phyloP scores from a whole-genome alignment of 768 basidiomycete genomes.

The Boletus vinaceobasis region DNA sequence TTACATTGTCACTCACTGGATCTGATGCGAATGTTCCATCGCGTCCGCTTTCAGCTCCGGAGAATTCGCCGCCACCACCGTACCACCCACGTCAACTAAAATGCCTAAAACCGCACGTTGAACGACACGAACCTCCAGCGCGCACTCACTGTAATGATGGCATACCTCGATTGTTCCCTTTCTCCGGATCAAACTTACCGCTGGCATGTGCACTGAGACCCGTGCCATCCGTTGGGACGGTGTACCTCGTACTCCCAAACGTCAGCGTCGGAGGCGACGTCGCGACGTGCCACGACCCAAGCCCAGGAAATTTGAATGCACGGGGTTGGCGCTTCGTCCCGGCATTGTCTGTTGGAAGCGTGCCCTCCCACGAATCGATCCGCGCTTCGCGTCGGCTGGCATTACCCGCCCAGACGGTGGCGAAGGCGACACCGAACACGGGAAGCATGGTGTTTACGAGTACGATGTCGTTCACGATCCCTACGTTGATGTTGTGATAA shows the following conservation, averaged over 20 bases:
- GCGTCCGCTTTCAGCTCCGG: neutral
- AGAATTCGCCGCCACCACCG: neutral
- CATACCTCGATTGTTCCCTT: slow-evolving; percentile 2
- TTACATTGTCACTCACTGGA: neutral
- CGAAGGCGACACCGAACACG: slow-evolving; percentile 33
- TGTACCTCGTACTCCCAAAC: neutral
- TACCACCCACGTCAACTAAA: neutral
- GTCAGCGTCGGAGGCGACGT: slow-evolving; percentile 1
- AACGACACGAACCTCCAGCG: neutral
- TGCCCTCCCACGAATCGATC: neutral
- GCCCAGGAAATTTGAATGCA: slow-evolving; percentile 8
- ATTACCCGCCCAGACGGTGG: slow-evolving; percentile 30
- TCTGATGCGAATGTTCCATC: neutral
- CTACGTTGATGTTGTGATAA: slow-evolving; percentile 21
- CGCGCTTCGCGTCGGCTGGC: neutral
- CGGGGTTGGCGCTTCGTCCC: neutral
- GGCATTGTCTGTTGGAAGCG: neutral
- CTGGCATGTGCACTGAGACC: neutral
- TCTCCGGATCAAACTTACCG: neutral
- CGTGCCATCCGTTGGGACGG: neutral
- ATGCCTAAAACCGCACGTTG: neutral
- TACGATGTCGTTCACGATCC: slow-evolving; percentile 25
- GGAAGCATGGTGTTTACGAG: slow-evolving; percentile 31
- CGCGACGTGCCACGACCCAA: slow-evolving; percentile 21
- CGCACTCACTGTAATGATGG: neutral